A percentile compares a stretch with the other conserved stretches of the same genome.
phyloP scores from a whole-genome alignment of 2,329 filamentous ascomycete species.

The Nakataea oryzae region DNA sequence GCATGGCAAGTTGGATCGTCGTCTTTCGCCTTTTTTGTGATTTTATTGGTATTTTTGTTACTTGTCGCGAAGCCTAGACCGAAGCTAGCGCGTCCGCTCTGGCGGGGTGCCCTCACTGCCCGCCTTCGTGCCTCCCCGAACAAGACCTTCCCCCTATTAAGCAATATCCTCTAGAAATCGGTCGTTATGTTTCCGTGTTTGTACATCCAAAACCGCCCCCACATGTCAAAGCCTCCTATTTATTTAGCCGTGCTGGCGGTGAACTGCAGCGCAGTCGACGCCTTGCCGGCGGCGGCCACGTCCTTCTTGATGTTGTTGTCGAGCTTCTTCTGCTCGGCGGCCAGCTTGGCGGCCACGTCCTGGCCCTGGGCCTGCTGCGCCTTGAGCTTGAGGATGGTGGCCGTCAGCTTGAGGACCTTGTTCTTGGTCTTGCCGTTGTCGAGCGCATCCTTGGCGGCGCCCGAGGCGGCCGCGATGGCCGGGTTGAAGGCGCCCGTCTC shows the following conservation, averaged over 20 bases:
- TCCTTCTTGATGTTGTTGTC: conserved; percentile 33
- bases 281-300: conserved; percentile 23
- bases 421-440: conserved; percentile 38
- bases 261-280: conserved; percentile 23
- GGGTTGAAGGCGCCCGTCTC: conserved; percentile 34
- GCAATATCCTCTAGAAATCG: too few relatives aligned
- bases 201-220: too few relatives aligned
- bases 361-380: conserved; percentile 32
- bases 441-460: conserved; percentile 24
- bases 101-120: not conserved
- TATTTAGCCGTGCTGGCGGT: conserved; percentile 12
- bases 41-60: not conserved
- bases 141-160: not conserved
- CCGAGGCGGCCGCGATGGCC: conserved; percentile 28
- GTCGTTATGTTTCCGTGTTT: too few relatives aligned
- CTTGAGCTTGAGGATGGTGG: conserved; percentile 30
- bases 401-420: conserved; percentile 37
- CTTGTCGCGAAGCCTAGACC: not conserved
- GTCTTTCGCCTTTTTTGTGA: too few relatives aligned
- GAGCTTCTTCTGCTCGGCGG: conserved; percentile 30
- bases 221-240: not conserved
- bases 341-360: conserved; percentile 24
- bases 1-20: too few relatives aligned
- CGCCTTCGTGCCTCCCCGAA: not conserved
- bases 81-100: not conserved